Evolutionary conservation across 1,139 yeast species (phyloP), one percentile per base, ranked within the genome.

Genomic region (Geotrichum cucujoidarum): DNA sequence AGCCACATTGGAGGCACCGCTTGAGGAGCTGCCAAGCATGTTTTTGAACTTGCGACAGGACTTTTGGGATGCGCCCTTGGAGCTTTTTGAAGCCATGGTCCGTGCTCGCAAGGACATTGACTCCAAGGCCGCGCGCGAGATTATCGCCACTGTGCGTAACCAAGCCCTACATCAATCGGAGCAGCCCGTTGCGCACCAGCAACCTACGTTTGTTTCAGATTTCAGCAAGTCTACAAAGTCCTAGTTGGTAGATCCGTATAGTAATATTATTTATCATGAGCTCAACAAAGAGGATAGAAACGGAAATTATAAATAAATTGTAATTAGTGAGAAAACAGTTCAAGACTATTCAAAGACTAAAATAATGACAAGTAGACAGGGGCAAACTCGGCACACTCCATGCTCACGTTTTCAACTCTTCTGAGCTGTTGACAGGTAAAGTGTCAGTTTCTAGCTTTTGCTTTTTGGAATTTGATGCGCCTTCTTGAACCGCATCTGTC

Each of bases 31-130:
- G 69, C 81, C 48, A 71, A 77, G 48, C 3, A 74, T 76, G 20
- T 87, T 82, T 65, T 77, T 81, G 59, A 80, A 79, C 57, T 76
- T 89, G 56, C 81, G 94, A 6, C 70, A 78, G 4, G 81, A 76
- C 47, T 82, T 86, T 61, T 74, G 90, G 55, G 79, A 78, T 47
- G 71, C 73, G 7, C 73, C 75, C 0, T 49, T 70, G 32, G 68
- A 65, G 49, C 55, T 70, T 45, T 67, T 69, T 49, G 72, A 69
- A 46, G 58, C 56, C 36, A 66, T 71, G 60, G 60, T 70, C 10
- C 53, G 57, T n/a, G 59, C 69, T 10, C 57, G 73, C 21, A 61
- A 63, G 42, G 72, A 67, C 40, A 53, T 68, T 32, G 73, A 70
- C 42, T 48, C 59, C 22, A 65, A 64, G 53, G 48, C 54, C 2